Conservation (phyloP, 202 grass and related monocot genomes). For the Zizania palustris region DNA sequence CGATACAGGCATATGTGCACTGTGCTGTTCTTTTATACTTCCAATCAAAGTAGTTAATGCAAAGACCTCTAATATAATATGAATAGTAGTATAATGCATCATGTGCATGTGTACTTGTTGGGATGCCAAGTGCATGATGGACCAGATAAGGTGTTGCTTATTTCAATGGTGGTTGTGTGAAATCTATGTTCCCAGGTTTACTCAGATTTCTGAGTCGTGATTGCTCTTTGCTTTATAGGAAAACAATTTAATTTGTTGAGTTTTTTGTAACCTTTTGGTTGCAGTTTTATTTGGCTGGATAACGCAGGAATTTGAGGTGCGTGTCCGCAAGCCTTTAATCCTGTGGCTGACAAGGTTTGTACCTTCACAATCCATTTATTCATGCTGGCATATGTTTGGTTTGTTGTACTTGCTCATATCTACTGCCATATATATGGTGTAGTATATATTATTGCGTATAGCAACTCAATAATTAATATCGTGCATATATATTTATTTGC, state of each 20-base stretch:
- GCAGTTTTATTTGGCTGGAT: constrained; percentile 95
- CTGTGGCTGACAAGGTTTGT: constrained; percentile 86
- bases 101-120: constrained; percentile 8
- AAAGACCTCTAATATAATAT: constrained; percentile 2
- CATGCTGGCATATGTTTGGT: not conserved
- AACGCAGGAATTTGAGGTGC: constrained; percentile 97
- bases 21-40: constrained; percentile 6
- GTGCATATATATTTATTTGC: constrained; percentile 23
- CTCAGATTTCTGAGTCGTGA: not conserved
- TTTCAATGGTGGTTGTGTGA: constrained; percentile 5
- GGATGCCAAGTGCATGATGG: not conserved
- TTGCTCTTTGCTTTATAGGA: not conserved
- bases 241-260: constrained; percentile 12
- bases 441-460: not conserved
- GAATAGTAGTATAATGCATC: constrained; percentile 10
- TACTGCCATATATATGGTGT: not conserved
- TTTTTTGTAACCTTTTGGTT: constrained; percentile 9
- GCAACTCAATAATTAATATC: constrained; percentile 22
- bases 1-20: not conserved
- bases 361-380: constrained; percentile 23
- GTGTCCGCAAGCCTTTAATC: constrained; percentile 87
- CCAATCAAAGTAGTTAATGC: not conserved
- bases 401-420: not conserved
- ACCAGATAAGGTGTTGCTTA: not conserved
- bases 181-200: not conserved